Conservation (phyloP, 345 rosid genomes). For the Nephelium lappaceum region DNA sequence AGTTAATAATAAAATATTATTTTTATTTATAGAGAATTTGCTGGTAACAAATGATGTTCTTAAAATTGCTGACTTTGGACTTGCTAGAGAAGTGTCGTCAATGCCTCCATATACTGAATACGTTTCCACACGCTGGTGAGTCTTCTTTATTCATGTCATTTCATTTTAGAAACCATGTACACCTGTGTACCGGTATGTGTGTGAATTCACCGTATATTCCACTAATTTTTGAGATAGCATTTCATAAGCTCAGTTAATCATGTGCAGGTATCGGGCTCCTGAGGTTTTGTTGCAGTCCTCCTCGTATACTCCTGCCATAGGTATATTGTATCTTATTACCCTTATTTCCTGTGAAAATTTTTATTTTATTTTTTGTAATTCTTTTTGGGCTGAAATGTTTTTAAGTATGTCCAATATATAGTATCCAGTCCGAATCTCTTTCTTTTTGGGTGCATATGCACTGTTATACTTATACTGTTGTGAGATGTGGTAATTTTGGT, state of each 20-base stretch:
- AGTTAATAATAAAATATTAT: constrained; percentile 14
- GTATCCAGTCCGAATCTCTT: not conserved
- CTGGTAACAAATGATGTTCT: constrained; percentile 77
- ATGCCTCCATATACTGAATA: constrained; percentile 95
- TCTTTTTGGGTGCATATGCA: not conserved
- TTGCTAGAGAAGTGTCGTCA: constrained; percentile 92
- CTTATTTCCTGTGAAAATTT: not conserved
- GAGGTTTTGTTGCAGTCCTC: constrained; percentile 91
- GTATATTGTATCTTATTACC: constrained; percentile 32
- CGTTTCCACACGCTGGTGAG: constrained; percentile 95
- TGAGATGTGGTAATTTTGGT: not conserved
- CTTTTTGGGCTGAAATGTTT: not conserved
- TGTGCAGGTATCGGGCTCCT: constrained; percentile 89
- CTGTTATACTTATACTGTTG: not conserved
- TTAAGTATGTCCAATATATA: not conserved
- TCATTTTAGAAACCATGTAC: not conserved
- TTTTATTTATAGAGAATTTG: constrained; percentile 64
- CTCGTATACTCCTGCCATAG: constrained; percentile 86
- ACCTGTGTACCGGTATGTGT: not conserved
- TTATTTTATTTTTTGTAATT: not conserved
- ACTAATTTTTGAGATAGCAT: constrained; percentile 8
- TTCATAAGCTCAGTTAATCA: constrained; percentile 13
- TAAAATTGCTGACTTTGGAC: constrained; percentile 95
- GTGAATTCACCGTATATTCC: not conserved
- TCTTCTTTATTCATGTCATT: constrained; percentile 4